Conservation (phyloP, 805 yeast genomes). For the Metschnikowia kunwiensis region DNA sequence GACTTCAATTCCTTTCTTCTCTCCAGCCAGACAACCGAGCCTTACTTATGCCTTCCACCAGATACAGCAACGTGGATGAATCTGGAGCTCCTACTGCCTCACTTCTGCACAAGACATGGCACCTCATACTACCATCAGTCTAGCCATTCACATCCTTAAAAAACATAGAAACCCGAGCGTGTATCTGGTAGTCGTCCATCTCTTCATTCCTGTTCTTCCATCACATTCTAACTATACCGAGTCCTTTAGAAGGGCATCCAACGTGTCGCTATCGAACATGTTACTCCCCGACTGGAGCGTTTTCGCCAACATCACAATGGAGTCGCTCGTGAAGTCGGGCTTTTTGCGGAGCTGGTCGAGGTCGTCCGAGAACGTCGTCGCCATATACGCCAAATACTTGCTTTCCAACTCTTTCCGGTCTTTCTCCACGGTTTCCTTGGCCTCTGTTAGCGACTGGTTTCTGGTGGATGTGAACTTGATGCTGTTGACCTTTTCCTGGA, state of each 20-base stretch:
- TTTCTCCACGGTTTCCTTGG: constrained; percentile 23
- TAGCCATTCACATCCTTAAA: too few relatives aligned
- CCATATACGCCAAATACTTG: constrained; percentile 53
- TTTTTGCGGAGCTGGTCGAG: constrained; percentile 57
- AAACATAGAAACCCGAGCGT: too few relatives aligned
- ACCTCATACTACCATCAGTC: too few relatives aligned
- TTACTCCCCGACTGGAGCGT: constrained; percentile 56
- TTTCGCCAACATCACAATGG: constrained; percentile 55
- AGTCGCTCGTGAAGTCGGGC: constrained; percentile 58
- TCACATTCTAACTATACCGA: too few relatives aligned
- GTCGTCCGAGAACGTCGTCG: constrained; percentile 58
- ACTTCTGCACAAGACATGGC: too few relatives aligned
- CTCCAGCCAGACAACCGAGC: too few relatives aligned
- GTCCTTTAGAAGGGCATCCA: constrained; percentile 22
- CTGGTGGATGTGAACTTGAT: constrained; percentile 27
- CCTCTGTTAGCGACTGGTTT: constrained; percentile 18
- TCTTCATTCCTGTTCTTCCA: too few relatives aligned
- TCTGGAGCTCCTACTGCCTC: too few relatives aligned
- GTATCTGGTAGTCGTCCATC: too few relatives aligned
- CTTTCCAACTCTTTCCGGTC: constrained; percentile 42
- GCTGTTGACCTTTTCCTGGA: constrained; percentile 19
- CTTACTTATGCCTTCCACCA: too few relatives aligned
- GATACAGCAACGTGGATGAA: too few relatives aligned
- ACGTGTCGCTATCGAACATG: constrained; percentile 55
- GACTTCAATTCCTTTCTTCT: too few relatives aligned